Conservation (phyloP, 306 rosid genomes). For the Canavalia ensiformis region DNA sequence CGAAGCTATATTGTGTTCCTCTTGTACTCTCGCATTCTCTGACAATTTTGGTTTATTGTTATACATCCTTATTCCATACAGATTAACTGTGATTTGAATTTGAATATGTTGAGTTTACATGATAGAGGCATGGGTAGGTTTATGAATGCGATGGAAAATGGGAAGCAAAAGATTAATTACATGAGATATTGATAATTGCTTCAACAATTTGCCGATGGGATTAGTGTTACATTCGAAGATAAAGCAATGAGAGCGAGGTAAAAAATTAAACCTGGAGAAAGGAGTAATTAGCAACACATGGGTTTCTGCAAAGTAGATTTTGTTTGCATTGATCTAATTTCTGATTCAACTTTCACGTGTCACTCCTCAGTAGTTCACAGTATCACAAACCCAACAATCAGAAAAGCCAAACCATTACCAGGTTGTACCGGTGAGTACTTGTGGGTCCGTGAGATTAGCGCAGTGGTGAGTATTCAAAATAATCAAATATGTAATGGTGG, state of each 20-base stretch:
- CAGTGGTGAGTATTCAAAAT: neutral
- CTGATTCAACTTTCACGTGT: conserved; percentile 40
- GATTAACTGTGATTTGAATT: neutral
- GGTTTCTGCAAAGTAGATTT: conserved; percentile 52
- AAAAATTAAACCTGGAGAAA: conserved; percentile 35
- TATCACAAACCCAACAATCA: conserved; percentile 61
- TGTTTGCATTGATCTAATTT: conserved; percentile 42
- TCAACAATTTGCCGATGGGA: neutral
- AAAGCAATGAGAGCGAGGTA: neutral
- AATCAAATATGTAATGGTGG: neutral
- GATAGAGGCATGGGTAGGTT: neutral
- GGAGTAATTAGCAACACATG: conserved; percentile 52
- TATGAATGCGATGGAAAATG: neutral
- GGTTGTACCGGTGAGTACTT: conserved; percentile 69
- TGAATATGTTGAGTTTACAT: conserved; percentile 19
- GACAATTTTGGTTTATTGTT: conserved; percentile 8
- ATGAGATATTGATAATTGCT: conserved; percentile 6
- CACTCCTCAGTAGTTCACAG: conserved; percentile 51
- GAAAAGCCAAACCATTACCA: conserved; percentile 61
- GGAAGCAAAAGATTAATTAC: neutral
- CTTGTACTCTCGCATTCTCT: neutral
- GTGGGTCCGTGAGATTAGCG: conserved; percentile 58
- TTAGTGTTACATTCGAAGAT: conserved; percentile 3
- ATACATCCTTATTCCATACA: neutral
- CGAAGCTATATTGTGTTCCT: neutral